A percentile compares a stretch with the other conserved stretches of the same genome.
Conservation (phyloP, 306 rosid genomes). For the apple (Malus domestica) region DNA sequence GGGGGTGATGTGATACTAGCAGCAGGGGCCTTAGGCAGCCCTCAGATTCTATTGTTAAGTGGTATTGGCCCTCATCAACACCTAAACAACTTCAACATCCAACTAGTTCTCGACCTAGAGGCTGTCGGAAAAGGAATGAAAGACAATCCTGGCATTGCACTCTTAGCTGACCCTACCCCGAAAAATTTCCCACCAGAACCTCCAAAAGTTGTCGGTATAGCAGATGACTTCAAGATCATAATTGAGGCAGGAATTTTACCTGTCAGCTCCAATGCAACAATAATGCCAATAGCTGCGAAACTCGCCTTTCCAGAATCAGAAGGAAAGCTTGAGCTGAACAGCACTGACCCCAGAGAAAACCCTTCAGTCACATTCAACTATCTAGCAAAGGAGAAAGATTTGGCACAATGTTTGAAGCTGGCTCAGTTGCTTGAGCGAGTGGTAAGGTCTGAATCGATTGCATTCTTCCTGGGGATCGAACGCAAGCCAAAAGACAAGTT, state of each 20-base stretch:
- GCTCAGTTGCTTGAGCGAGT: conserved; percentile 41
- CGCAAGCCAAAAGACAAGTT: conserved; percentile 19
- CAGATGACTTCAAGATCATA: conserved; percentile 47
- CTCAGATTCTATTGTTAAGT: conserved; percentile 57
- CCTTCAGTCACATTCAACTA: conserved; percentile 67
- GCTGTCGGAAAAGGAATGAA: conserved; percentile 62
- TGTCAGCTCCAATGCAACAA: conserved; percentile 36
- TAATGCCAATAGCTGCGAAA: conserved; percentile 57
- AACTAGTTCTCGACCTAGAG: conserved; percentile 27
- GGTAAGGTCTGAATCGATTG: conserved; percentile 46
- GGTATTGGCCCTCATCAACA: conserved; percentile 64
- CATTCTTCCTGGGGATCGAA: conserved; percentile 37
- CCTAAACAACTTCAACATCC: conserved; percentile 37
- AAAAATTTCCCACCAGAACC: conserved; percentile 53
- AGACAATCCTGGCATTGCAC: conserved; percentile 62
- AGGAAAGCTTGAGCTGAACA: conserved; percentile 46
- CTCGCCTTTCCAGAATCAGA: conserved; percentile 45
- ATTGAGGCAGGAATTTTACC: conserved; percentile 58
- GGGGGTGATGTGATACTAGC: conserved; percentile 63
- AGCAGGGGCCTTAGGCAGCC: conserved; percentile 76
- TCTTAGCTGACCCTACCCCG: conserved; percentile 37
- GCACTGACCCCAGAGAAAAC: conserved; percentile 57
- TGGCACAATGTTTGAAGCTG: conserved; percentile 43
- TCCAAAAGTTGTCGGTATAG: conserved; percentile 58
- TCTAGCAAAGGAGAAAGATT: conserved; percentile 39